Conservation (phyloP, 345 rosid genomes). For the Aethionema arabicum region DNA sequence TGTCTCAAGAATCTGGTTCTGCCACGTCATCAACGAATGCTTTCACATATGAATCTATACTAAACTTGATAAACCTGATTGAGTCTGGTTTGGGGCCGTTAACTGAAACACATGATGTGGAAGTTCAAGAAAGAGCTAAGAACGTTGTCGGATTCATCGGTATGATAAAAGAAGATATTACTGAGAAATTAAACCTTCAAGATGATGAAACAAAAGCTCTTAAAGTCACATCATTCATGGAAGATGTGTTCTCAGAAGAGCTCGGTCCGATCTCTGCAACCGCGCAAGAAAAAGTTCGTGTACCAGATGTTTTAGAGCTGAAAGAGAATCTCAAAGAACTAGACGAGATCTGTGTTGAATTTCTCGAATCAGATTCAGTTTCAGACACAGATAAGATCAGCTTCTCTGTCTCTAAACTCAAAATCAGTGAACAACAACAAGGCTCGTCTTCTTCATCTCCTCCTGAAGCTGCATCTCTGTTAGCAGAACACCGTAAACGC, state of each 20-base stretch:
- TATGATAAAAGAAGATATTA: slow-evolving; percentile 44
- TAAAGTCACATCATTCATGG: slow-evolving; percentile 42
- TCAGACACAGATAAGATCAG: slow-evolving; percentile 48
- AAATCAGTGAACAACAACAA: slow-evolving; percentile 52
- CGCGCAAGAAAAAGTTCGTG: slow-evolving; percentile 59
- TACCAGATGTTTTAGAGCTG: slow-evolving; percentile 62
- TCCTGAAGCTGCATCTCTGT: slow-evolving; percentile 58
- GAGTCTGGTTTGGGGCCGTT: slow-evolving; percentile 52
- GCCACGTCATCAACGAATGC: slow-evolving; percentile 25
- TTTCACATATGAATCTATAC: slow-evolving; percentile 46
- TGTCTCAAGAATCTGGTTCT: slow-evolving; percentile 37
- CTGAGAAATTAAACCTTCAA: slow-evolving; percentile 27
- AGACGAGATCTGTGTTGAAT: slow-evolving; percentile 55
- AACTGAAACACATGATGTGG: slow-evolving; percentile 56
- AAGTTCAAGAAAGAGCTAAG: slow-evolving; percentile 60
- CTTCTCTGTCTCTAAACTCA: slow-evolving; percentile 38
- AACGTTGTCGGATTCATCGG: slow-evolving; percentile 59
- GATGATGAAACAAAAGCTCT: slow-evolving; percentile 36
- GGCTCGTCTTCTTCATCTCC: slow-evolving; percentile 33
- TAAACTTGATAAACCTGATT: slow-evolving; percentile 44
- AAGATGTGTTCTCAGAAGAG: slow-evolving; percentile 58
- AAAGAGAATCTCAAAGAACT: slow-evolving; percentile 60
- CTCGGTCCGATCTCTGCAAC: slow-evolving; percentile 61
- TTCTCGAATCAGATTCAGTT: slow-evolving; percentile 40
- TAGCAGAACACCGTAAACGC: slow-evolving; percentile 81